Evolutionary conservation across 495 filamentous ascomycete genomes (phyloP).

Genomic region (Annulohypoxylon moriforme): DNA sequence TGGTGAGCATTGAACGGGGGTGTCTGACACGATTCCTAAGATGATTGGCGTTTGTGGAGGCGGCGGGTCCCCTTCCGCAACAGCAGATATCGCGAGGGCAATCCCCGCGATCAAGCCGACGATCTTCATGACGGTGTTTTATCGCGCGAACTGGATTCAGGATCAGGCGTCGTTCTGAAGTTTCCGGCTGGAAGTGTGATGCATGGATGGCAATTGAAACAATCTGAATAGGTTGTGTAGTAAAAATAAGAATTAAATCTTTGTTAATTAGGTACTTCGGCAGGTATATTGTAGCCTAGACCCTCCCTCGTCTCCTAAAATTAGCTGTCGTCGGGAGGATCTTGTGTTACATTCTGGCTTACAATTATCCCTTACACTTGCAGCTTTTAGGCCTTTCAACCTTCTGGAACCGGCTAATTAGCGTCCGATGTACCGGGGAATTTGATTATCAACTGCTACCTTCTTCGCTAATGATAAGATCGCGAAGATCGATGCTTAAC

Average conservation of each 20-base stretch:
- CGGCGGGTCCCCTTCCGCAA: constrained; percentile 26
- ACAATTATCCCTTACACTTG: constrained; percentile 32
- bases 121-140: constrained; percentile 15
- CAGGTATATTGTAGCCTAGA: neutral
- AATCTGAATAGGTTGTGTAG: neutral
- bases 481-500: constrained; percentile 6
- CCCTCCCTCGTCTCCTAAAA: constrained; percentile 1
- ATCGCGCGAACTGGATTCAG: neutral
- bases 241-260: neutral
- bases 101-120: constrained; percentile 10
- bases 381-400: neutral
- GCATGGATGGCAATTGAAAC: neutral
- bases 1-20: constrained; percentile 31
- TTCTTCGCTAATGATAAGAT: constrained; percentile 27
- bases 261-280: neutral
- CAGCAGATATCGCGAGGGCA: constrained; percentile 7
- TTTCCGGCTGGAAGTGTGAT: neutral
- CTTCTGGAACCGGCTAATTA: constrained; percentile 32
- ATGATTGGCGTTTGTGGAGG: constrained; percentile 29
- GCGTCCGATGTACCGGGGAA: constrained; percentile 16
- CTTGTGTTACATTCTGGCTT: constrained; percentile 14
- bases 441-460: constrained; percentile 5
- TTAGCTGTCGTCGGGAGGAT: constrained; percentile 4
- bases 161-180: neutral
- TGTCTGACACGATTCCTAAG: constrained; percentile 22